Evolutionary conservation across 176 grass and related monocot species (phyloP), one percentile per base, ranked within the genome.

Genomic region (Puya raimondii): DNA sequence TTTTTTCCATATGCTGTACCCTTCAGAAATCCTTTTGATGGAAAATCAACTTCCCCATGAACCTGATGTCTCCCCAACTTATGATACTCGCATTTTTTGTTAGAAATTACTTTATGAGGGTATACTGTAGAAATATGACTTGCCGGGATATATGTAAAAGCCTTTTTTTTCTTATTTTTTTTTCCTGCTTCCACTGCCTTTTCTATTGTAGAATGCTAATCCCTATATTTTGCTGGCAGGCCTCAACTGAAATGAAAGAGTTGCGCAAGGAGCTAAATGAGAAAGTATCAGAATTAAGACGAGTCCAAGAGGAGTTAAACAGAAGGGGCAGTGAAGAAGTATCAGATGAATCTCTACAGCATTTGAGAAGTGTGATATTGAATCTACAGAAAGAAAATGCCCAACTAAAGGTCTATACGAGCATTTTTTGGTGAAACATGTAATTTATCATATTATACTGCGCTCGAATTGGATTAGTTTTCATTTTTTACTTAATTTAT

Each of bases 301-400:
- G 1, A 23, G 23, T 84, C 48, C 77, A 94, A 82, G 84, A 87
- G 58, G 87, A 84, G 70, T 64, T 79, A 61, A 94, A 61, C 66
- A 79, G 29, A 86, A 82, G 75, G 48, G 70, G 75, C 10, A 86
- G 78, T 47, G 67, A 81, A 33, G 64, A 70, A 13, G 51, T 66
- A 76, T 83, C 75, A 67, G 80, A 84, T 51, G 74, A 61, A 74
- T 86, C 87, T 64, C 17, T 85, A 63, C 80, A 86, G 50, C 74
- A 63, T 73, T 72, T 85, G 29, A 90, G 80, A 84, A 84, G 16
- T 47, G 74, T 70, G 75, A 67, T 94, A 66, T 72, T 76, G 74
- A 77, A 75, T 82, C 71, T 94, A 53, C 77, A 94, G 74, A 88
- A 90, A 80, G 95, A 99, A 71, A 91, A 90, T 79, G 72, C 80